Evolutionary conservation across 2,329 filamentous ascomycete genomes (phyloP), one percentile per base, ranked within the genome.

Genomic region (Fusarium sp.): DNA sequence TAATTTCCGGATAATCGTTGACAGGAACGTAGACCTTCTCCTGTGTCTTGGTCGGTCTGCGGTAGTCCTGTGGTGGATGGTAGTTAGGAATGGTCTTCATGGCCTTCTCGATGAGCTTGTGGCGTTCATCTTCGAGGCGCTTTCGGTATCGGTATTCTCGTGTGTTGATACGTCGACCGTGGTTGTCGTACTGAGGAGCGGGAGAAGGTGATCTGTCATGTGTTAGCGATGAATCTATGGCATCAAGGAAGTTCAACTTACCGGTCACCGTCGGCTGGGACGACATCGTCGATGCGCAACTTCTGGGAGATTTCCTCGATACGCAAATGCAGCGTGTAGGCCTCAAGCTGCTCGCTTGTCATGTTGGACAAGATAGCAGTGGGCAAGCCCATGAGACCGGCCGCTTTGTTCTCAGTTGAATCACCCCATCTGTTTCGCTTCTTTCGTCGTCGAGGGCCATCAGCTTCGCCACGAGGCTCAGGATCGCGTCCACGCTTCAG

Each of bases 21-120:
- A 99, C 96, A 81, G 96, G 96, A 82, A 99, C 96, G 82, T 99
- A 99, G 92, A 99, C 97, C 88, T 99, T 99, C 88, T 99, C 96
- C 84, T 99, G 96, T 80, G 96, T 99, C 92, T 99, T 99, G 81
- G 95, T 98, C 68, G 96, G 96, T 77, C 96, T 93, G 81, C 96
- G 93, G 83, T 99, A 99, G 82, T 99, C 96, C 87, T 95, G 93
- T 63, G 96, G 96, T 77, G 96, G 96, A 80, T 98, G 94, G 81
- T 99, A 99, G 89, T 98, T 98, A 85, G 96, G 95, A 81, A 99
- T 98, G 78, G 93, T 94, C 86, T 98, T 98, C 93, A 98, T 97
- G 76, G 96, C 96, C 86, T 97, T 98, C 80, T 99, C 96, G 79
- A 99, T 93, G 75, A 98, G 88, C 83, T 98, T 98, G 85, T 99